These are phyloP conservation scores for Penicillium waksmanii DNA, from an alignment of 495 filamentous ascomycete species.

Conservation along the genomic window DNA sequence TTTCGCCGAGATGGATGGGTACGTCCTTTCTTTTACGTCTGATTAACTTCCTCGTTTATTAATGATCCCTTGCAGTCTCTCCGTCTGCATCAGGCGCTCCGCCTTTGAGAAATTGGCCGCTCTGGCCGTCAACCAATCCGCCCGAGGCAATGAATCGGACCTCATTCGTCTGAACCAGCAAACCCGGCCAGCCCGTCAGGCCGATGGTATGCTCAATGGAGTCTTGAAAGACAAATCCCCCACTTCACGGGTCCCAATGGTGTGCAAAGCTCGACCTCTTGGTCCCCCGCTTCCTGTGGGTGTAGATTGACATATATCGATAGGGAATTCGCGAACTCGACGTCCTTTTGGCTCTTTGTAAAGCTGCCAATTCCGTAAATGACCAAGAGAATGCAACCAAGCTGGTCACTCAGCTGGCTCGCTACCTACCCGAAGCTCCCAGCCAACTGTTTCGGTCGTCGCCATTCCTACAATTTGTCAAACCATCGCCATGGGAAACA, in stretches of 20 bases:
- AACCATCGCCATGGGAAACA: slow-evolving; percentile 88
- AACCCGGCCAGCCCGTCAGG: slow-evolving; percentile 39
- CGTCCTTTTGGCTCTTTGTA: slow-evolving; percentile 84
- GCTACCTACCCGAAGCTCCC: slow-evolving; percentile 82
- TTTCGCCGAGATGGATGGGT: slow-evolving; percentile 28
- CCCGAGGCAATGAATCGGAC: slow-evolving; percentile 63
- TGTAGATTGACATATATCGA: slow-evolving; percentile 29
- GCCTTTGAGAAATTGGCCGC: slow-evolving; percentile 75
- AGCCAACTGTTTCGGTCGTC: slow-evolving; percentile 76
- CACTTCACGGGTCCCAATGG: slow-evolving; percentile 56
- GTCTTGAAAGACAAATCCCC: slow-evolving; percentile 41
- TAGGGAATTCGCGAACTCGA: slow-evolving; percentile 82
- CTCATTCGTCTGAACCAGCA: slow-evolving; percentile 64
- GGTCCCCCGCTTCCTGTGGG: background rate
- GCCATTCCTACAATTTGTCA: slow-evolving; percentile 77
- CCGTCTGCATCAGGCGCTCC: slow-evolving; percentile 56
- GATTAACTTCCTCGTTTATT: background rate
- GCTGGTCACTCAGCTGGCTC: slow-evolving; percentile 71
- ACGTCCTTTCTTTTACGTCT: slow-evolving; percentile 1
- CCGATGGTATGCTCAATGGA: slow-evolving; percentile 45
- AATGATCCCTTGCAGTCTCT: slow-evolving; percentile 30
- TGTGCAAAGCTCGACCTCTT: slow-evolving; percentile 25
- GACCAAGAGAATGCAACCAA: slow-evolving; percentile 70
- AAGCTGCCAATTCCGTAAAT: slow-evolving; percentile 74
- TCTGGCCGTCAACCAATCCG: slow-evolving; percentile 57